Percentiles rank a stretch among this genome's conserved stretches.
Conservation (phyloP, 2,329 filamentous ascomycete species). For the Nannizzia gypsea region DNA sequence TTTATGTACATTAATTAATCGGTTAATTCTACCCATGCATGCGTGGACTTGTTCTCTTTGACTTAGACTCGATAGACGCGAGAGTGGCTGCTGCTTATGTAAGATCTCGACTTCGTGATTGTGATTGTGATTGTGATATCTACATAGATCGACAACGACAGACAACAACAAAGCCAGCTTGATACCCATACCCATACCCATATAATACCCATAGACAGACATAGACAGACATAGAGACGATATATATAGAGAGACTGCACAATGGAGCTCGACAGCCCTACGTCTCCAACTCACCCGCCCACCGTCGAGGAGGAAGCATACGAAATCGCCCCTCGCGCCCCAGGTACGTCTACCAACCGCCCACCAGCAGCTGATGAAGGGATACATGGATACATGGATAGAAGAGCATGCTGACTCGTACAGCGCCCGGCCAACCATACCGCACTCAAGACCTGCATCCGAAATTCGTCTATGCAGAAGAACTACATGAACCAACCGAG, state of each 20-base stretch:
- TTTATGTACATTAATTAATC: not conserved
- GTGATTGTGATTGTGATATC: too few relatives aligned
- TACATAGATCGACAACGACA: not conserved
- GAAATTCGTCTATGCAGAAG: conserved; percentile 2
- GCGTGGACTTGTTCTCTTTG: not conserved
- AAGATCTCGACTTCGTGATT: not conserved
- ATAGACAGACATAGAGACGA: not conserved
- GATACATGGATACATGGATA: not conserved
- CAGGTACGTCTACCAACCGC: not conserved
- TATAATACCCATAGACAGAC: not conserved
- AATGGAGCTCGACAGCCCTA: not conserved
- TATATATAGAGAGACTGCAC: not conserved
- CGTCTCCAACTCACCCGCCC: not conserved
- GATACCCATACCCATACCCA: not conserved
- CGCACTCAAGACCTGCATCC: not conserved
- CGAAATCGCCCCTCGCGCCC: not conserved
- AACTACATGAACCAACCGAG: conserved; percentile 16
- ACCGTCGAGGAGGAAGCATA: not conserved
- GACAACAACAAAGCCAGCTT: not conserved
- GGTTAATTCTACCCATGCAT: not conserved
- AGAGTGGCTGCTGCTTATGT: not conserved
- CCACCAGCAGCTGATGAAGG: too few relatives aligned
- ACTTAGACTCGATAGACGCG: too few relatives aligned
- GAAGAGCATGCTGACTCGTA: not conserved
- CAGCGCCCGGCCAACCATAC: conserved; percentile 1